A percentile compares a stretch with the other conserved stretches of the same genome.
Evolutionary conservation across 352 stramenopile genomes (phyloP).

Genomic region (Pythium dissimile): DNA sequence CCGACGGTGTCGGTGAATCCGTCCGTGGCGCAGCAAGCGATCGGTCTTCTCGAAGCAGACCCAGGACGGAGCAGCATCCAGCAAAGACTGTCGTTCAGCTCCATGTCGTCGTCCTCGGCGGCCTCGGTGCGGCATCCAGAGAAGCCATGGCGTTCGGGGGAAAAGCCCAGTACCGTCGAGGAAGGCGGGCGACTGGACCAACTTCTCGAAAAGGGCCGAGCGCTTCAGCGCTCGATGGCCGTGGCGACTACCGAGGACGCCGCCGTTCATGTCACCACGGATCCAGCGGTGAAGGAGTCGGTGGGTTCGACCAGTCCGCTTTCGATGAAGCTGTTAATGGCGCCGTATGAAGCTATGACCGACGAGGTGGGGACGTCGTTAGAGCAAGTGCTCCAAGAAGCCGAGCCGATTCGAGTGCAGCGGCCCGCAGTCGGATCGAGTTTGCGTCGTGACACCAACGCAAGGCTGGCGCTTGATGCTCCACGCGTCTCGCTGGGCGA

Average conservation of each 20-base stretch:
- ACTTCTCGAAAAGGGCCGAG: conserved; percentile 23
- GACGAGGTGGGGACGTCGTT: conserved; percentile 16
- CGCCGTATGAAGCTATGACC: conserved; percentile 21
- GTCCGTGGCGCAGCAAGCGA: neutral
- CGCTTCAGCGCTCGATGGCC: conserved; percentile 23
- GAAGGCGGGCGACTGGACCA: conserved; percentile 1
- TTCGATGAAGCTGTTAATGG: conserved; percentile 9
- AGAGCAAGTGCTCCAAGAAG: conserved; percentile 16
- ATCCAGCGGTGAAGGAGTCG: neutral
- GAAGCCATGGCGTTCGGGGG: neutral
- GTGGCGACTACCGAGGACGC: conserved; percentile 6
- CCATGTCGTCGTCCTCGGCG: conserved; percentile 15
- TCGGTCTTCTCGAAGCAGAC: neutral
- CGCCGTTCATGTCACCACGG: neutral
- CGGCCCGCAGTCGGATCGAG: no score
- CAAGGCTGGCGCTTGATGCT: neutral
- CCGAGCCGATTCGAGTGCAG: conserved; percentile 2
- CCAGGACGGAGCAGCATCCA: conserved; percentile 11
- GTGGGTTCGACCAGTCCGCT: neutral
- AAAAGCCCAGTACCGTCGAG: neutral
- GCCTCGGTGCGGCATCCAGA: neutral
- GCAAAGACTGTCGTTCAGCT: conserved; percentile 26
- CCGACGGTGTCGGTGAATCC: conserved; percentile 19
- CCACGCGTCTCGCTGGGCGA: conserved; percentile 9
- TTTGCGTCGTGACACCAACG: no score